A percentile compares a stretch with the other conserved stretches of the same genome.
Evolutionary conservation across 345 rosid genomes (phyloP).

Genomic region (Arabidopsis thaliana): TAIR10.1 NC_003075.7:15702001-15702500

Average conservation of each 20-base stretch:
- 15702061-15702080: constrained; percentile 28
- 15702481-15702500: constrained; percentile 73
- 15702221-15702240: constrained; percentile 2
- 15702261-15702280: constrained; percentile 8
- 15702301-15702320: neutral
- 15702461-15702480: constrained; percentile 83
- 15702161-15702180: neutral
- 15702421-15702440: constrained; percentile 75
- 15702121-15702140: neutral
- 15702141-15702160: no score
- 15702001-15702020: neutral
- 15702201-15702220: constrained; percentile 24
- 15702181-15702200: constrained; percentile 15
- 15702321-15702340: neutral
- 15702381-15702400: neutral
- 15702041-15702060: constrained; percentile 15
- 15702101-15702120: constrained; percentile 5
- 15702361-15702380: neutral
- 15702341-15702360: neutral
- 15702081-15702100: constrained; percentile 20
- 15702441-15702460: constrained; percentile 66
- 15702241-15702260: neutral
- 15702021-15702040: neutral
- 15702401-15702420: constrained; percentile 5
- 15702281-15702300: constrained; percentile 19